phyloP scores from a whole-genome alignment of 1,284 basidiomycete species.

The Gymnopus androsaceus region DNA sequence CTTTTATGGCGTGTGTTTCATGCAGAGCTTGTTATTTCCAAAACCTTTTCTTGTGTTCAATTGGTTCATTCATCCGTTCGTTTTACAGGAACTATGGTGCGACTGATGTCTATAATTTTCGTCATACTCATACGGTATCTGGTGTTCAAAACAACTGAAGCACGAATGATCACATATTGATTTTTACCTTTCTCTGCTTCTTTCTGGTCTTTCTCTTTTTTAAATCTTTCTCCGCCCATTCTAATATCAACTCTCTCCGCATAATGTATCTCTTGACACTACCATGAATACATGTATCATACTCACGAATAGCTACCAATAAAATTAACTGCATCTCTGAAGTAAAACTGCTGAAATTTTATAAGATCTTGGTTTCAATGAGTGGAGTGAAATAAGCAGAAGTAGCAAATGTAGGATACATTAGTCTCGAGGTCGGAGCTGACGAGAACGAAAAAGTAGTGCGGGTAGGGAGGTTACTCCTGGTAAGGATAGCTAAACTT shows the following conservation, averaged over 20 bases:
- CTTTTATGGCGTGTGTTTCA: conserved; percentile 14
- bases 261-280: conserved; percentile 6
- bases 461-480: conserved; percentile 45
- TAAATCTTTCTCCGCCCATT: not conserved
- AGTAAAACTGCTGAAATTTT: not conserved
- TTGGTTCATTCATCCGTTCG: conserved; percentile 52
- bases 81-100: conserved; percentile 41
- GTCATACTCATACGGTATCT: no score
- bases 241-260: not conserved
- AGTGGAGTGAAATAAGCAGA: no score
- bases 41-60: conserved; percentile 33
- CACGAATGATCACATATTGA: not conserved
- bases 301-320: not conserved
- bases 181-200: not conserved
- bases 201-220: not conserved
- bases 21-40: conserved; percentile 24
- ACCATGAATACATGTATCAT: conserved; percentile 4
- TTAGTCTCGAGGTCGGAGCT: no score
- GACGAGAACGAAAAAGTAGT: not conserved
- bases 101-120: not conserved
- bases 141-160: no score
- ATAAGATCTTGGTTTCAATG: no score
- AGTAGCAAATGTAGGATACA: no score
- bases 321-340: not conserved
- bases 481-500: conserved; percentile 88